phyloP scores from a whole-genome alignment of 2,329 filamentous ascomycete species.

The Venturia carpophila region DNA sequence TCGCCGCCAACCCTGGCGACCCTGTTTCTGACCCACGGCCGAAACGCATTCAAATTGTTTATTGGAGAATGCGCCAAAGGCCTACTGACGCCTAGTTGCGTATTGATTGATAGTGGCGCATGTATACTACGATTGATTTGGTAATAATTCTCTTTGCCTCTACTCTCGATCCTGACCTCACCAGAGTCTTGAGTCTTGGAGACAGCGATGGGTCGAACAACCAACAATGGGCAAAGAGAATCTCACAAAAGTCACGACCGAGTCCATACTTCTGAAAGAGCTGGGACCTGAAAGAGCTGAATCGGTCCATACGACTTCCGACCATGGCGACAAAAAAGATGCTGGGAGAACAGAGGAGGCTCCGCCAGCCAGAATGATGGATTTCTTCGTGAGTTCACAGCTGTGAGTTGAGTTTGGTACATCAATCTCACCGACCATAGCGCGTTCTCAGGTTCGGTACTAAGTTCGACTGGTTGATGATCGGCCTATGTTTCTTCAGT shows the following conservation, averaged over 20 bases:
- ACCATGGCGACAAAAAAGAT: slow-evolving; percentile 2
- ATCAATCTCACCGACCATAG: not conserved
- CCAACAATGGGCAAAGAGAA: slow-evolving; percentile 7
- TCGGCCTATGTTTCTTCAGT: slow-evolving; percentile 15
- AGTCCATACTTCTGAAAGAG: slow-evolving; percentile 8
- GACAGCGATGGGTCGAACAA: not conserved
- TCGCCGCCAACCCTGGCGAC: not conserved
- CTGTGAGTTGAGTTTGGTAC: not conserved
- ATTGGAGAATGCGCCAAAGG: not conserved
- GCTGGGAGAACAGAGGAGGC: slow-evolving; percentile 7
- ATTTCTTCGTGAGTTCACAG: slow-evolving; percentile 11
- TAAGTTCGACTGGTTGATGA: slow-evolving; percentile 11
- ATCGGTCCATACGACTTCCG: not conserved
- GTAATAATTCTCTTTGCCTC: not conserved
- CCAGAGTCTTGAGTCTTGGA: not conserved
- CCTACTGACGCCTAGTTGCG: not conserved
- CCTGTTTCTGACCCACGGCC: not conserved
- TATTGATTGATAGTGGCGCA: not conserved
- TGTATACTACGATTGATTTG: not conserved
- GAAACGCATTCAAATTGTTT: slow-evolving; percentile 5
- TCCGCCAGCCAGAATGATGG: slow-evolving; percentile 1
- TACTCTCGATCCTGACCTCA: not conserved
- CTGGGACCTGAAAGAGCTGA: not conserved
- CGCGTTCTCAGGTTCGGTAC: slow-evolving; percentile 12
- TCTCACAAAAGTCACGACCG: not conserved